Conservation (phyloP, 371 early-diverging fungal genomes). For the Mucor circinelloides region DNA sequence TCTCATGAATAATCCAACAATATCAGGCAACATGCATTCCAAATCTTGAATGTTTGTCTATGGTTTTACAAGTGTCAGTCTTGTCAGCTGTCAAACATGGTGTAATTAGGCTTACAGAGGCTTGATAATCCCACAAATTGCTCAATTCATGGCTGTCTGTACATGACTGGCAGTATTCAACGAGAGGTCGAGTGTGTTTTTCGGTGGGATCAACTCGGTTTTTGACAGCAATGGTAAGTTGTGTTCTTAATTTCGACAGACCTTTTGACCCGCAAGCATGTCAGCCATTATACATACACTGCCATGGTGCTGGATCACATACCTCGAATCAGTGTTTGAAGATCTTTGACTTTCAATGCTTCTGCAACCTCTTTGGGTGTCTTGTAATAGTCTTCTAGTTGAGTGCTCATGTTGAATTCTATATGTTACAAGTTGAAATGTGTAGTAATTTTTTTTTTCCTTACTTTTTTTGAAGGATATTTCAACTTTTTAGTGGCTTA, state of each 20-base stretch:
- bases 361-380: constrained; percentile 29
- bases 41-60: constrained; percentile 45
- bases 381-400: constrained; percentile 31
- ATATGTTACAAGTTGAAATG: neutral
- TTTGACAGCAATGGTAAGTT: constrained; percentile 34
- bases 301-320: neutral
- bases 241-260: constrained; percentile 31
- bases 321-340: constrained; percentile 24
- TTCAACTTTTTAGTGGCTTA: neutral
- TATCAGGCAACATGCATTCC: constrained; percentile 48
- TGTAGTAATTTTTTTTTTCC: neutral
- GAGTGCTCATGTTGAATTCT: constrained; percentile 1
- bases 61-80: neutral
- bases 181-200: constrained; percentile 43
- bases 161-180: constrained; percentile 50
- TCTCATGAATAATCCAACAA: constrained; percentile 43
- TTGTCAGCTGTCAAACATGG: neutral
- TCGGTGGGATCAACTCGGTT: constrained; percentile 47
- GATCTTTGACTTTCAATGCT: constrained; percentile 32
- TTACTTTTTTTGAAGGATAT: neutral
- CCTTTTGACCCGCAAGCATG: constrained; percentile 2
- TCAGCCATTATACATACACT: neutral
- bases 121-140: constrained; percentile 51
- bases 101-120: constrained; percentile 23
- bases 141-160: constrained; percentile 35